Conservation (phyloP, 495 filamentous ascomycete species). For the Penicillium paradoxum region DNA sequence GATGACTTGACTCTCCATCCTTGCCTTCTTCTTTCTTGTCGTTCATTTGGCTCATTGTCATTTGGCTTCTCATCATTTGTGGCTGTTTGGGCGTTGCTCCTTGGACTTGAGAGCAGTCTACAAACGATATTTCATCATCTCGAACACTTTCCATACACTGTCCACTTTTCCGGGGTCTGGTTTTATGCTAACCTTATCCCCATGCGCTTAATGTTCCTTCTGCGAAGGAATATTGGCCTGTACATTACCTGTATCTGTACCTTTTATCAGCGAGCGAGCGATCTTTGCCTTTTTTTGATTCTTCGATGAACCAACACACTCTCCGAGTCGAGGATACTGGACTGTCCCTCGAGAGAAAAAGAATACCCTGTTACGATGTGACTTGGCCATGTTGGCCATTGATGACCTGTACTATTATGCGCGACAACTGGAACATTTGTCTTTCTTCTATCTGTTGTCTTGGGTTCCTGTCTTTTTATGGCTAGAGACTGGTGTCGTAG, state of each 20-base stretch:
- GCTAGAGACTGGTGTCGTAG: neutral
- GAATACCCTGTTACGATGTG: conserved; percentile 1
- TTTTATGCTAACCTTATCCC: neutral
- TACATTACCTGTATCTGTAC: conserved; percentile 8
- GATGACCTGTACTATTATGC: conserved; percentile 2
- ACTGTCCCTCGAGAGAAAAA: conserved; percentile 1
- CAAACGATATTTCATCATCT: conserved; percentile 20
- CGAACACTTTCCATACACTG: neutral
- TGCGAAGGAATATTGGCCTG: conserved; percentile 4
- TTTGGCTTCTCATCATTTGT: neutral
- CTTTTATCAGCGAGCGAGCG: conserved; percentile 14
- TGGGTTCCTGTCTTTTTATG: neutral
- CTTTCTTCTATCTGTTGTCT: neutral
- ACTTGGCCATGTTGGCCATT: conserved; percentile 6
- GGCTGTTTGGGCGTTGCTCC: conserved; percentile 10
- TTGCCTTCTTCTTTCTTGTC: neutral
- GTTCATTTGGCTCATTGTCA: neutral
- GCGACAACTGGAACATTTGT: neutral
- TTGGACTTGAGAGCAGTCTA: conserved; percentile 12
- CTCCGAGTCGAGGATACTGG: conserved; percentile 1
- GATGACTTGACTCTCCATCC: neutral
- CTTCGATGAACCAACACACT: neutral
- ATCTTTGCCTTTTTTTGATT: conserved; percentile 5
- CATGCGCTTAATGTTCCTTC: conserved; percentile 4
- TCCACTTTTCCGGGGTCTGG: conserved; percentile 4